Conservation (phyloP, 441 rosid species). For the Gossypium lobatum region DNA sequence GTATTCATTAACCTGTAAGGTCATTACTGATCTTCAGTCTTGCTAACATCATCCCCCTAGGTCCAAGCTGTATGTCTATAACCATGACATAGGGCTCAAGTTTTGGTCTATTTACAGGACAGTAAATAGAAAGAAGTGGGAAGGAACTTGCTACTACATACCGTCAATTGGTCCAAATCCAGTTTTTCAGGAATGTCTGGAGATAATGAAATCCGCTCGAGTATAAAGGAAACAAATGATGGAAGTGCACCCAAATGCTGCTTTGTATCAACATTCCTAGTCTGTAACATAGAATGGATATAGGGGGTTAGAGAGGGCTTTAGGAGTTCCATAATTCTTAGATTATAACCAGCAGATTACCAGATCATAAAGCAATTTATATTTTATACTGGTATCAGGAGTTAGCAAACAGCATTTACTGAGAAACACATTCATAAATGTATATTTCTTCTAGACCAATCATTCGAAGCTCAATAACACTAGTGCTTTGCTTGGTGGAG, state of each 20-base stretch:
- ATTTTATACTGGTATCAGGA: neutral
- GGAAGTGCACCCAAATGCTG: slow-evolving; percentile 74
- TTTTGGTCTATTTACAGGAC: slow-evolving; percentile 1
- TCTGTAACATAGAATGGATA: slow-evolving; percentile 31
- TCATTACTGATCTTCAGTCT: slow-evolving; percentile 24
- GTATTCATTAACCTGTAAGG: slow-evolving; percentile 80
- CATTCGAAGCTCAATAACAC: neutral
- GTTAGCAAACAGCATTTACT: neutral
- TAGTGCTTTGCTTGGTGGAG: neutral
- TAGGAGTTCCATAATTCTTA: slow-evolving; percentile 8
- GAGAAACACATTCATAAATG: neutral
- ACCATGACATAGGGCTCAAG: neutral
- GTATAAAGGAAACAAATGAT: slow-evolving; percentile 48
- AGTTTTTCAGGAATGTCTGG: slow-evolving; percentile 37
- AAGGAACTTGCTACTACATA: slow-evolving; percentile 20
- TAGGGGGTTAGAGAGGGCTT: neutral
- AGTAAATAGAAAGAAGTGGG: neutral
- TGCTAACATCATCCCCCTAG: slow-evolving; percentile 4
- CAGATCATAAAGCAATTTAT: neutral
- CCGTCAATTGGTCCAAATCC: slow-evolving; percentile 76
- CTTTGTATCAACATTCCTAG: slow-evolving; percentile 67
- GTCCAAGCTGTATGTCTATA: neutral
- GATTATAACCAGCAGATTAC: slow-evolving; percentile 2
- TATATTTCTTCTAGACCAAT: neutral
- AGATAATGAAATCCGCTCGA: slow-evolving; percentile 49